Evolutionary conservation across 1,284 basidiomycete species (phyloP).

Genomic region (Stygiomarasmius scandens): DNA sequence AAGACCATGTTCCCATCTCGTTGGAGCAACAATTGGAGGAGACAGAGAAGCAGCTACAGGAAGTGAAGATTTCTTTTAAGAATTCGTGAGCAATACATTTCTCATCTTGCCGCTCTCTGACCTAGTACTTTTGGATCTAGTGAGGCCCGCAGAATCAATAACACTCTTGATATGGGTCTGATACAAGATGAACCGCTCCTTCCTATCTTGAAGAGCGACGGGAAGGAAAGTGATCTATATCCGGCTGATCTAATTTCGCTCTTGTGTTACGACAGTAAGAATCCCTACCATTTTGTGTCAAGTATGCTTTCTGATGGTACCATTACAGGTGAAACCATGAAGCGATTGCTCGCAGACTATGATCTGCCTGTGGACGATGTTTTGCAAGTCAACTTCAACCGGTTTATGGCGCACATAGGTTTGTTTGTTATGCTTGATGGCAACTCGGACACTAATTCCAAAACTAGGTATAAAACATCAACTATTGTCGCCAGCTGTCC

Average conservation of each 20-base stretch:
- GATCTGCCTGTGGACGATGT: constrained; percentile 43
- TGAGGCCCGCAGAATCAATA: constrained; percentile 52
- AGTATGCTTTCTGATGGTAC: too few relatives aligned
- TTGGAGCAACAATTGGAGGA: constrained; percentile 47
- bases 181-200: constrained; percentile 47
- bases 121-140: too few relatives aligned
- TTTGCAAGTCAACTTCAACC: constrained; percentile 47
- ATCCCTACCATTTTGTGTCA: too few relatives aligned
- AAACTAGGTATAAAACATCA: constrained; percentile 7
- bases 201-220: constrained; percentile 47
- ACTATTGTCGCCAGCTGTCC: not conserved
- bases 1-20: constrained; percentile 47
- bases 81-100: constrained; percentile 50
- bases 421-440: constrained; percentile 17
- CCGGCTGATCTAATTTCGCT: constrained; percentile 52
- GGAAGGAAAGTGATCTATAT: constrained; percentile 47
- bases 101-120: not conserved
- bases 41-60: constrained; percentile 42
- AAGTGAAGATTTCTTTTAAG: constrained; percentile 43
- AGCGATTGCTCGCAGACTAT: constrained; percentile 48
- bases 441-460: not conserved
- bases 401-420: constrained; percentile 61
- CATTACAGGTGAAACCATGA: constrained; percentile 37
- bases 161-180: constrained; percentile 37
- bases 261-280: constrained; percentile 53